Evolutionary conservation across 164 flowering plant genomes (phyloP).

Genomic region (Protea cynaroides): DNA sequence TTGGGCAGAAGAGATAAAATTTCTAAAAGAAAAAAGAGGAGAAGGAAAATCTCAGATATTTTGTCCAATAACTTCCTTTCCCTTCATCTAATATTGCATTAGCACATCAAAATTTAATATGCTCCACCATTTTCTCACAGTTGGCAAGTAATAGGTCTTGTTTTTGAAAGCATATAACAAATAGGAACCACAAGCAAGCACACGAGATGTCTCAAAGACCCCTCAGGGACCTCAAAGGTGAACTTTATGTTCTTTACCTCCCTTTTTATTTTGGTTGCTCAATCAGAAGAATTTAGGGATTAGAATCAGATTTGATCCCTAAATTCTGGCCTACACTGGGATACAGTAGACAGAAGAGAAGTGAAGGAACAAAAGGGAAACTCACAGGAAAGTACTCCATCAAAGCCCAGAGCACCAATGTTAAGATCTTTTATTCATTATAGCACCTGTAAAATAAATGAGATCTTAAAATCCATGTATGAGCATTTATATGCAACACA

Average conservation of each 20-base stretch:
- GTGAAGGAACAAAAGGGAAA: background rate
- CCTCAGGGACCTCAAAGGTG: background rate
- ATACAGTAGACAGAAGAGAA: background rate
- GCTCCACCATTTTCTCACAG: background rate
- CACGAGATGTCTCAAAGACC: background rate
- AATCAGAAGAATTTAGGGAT: too few species aligned
- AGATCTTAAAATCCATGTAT: background rate
- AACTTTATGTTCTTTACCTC: background rate
- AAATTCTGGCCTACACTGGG: background rate
- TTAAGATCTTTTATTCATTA: slow-evolving; percentile 4
- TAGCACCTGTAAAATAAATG: slow-evolving; percentile 9
- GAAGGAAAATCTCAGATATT: background rate
- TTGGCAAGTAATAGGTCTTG: too few species aligned
- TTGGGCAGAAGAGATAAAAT: too few species aligned
- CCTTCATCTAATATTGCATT: background rate
- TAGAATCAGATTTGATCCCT: background rate
- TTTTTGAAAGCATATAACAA: background rate
- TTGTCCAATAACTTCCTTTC: background rate
- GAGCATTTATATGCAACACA: background rate
- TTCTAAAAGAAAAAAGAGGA: background rate
- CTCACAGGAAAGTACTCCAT: slow-evolving; percentile 17
- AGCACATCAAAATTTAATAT: background rate
- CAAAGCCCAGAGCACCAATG: slow-evolving; percentile 9
- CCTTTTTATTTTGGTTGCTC: too few species aligned
- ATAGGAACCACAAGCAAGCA: background rate